Evolutionary conservation across 2,329 filamentous ascomycete species (phyloP).

Genomic region (Xylaria sp.): DNA sequence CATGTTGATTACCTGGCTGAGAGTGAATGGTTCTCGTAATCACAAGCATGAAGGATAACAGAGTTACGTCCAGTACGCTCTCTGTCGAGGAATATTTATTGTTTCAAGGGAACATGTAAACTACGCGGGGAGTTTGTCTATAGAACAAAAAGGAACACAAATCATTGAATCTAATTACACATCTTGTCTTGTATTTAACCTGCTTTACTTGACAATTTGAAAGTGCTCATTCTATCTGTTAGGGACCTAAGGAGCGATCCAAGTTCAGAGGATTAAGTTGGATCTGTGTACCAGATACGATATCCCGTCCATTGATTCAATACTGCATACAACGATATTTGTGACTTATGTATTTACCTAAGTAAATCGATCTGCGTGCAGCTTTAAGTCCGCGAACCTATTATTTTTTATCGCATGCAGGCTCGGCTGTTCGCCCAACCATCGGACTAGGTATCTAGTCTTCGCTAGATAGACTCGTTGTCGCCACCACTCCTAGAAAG

Average conservation of each 20-base stretch:
- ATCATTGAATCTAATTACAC: not conserved
- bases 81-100: not conserved
- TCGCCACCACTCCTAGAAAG: not conserved
- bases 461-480: not conserved
- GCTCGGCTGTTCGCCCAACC: not conserved
- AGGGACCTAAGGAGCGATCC: too few species aligned
- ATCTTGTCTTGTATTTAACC: not conserved
- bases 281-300: too few species aligned
- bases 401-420: slow-evolving; percentile 1
- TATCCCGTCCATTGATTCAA: too few species aligned
- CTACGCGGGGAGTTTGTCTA: not conserved
- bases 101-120: not conserved
- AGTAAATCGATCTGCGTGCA: not conserved
- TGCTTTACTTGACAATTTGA: not conserved
- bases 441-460: not conserved
- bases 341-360: not conserved
- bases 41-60: not conserved
- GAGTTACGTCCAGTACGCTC: not conserved
- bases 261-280: too few species aligned
- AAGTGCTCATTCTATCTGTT: too few species aligned
- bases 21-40: not conserved
- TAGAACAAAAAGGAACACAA: not conserved
- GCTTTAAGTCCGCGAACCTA: not conserved
- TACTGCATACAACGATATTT: not conserved
- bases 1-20: not conserved